A percentile compares a stretch with the other conserved stretches of the same genome.
These are phyloP conservation scores for Elongisporangium senticosum DNA, from an alignment of 352 stramenopile species.

Conservation along the genomic window DNA sequence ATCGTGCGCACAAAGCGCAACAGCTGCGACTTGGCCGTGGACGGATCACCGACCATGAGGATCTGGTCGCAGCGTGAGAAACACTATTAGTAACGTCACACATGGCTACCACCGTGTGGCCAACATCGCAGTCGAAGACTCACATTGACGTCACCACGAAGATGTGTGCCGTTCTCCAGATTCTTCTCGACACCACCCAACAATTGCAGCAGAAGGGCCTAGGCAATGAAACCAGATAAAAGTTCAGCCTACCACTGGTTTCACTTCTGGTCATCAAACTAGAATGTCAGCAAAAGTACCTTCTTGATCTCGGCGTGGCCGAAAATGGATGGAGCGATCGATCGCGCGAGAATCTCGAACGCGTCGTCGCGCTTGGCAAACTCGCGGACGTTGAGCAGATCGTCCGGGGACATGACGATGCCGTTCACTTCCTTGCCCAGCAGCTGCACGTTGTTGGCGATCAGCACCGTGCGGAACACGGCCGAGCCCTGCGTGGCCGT, in stretches of 20 bases:
- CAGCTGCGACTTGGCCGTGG: conserved; percentile 98
- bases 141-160: conserved; percentile 99
- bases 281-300: conserved; percentile 35
- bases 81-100: not conserved
- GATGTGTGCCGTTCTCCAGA: conserved; percentile 97
- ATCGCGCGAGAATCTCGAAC: conserved; percentile 92
- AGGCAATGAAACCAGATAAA: not conserved
- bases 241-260: not conserved
- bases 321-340: conserved; percentile 97
- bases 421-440: conserved; percentile 92
- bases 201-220: conserved; percentile 73
- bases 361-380: conserved; percentile 89
- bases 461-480: conserved; percentile 95
- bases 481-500: conserved; percentile 74
- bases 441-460: conserved; percentile 96
- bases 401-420: conserved; percentile 88
- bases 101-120: not conserved
- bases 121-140: conserved; percentile 6
- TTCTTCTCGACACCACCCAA: conserved; percentile 94
- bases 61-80: conserved; percentile 29
- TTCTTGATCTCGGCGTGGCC: conserved; percentile 98
- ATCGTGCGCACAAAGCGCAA: conserved; percentile 96
- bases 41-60: conserved; percentile 97
- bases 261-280: not conserved
- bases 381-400: conserved; percentile 91